Conservation (phyloP, 768 basidiomycete genomes). For the Xerocomus brunneocitrinus region DNA sequence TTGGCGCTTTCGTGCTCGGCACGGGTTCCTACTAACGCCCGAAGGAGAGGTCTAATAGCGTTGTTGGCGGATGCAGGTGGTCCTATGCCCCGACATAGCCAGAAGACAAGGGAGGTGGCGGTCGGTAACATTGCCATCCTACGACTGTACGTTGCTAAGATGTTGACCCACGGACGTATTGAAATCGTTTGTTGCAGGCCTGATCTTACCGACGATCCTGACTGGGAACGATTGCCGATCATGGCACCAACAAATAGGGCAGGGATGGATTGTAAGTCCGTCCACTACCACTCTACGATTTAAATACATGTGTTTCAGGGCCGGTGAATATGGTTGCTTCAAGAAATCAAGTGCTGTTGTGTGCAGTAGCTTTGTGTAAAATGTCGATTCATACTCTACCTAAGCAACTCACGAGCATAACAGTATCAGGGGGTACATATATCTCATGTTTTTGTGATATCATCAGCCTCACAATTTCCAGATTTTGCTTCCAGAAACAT, state of each 20-base stretch:
- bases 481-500: conserved; percentile 26
- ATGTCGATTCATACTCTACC: conserved; percentile 46
- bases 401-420: conserved; percentile 17
- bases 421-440: conserved; percentile 17
- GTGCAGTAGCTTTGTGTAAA: conserved; percentile 44
- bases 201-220: conserved; percentile 45
- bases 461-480: conserved; percentile 22
- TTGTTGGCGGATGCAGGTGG: conserved; percentile 49
- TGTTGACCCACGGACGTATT: neutral
- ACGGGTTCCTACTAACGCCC: conserved; percentile 24
- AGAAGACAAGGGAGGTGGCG: conserved; percentile 34
- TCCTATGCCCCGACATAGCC: conserved; percentile 29
- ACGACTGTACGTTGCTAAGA: conserved; percentile 40
- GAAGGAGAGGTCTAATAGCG: conserved; percentile 38
- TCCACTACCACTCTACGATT: neutral
- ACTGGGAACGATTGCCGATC: conserved; percentile 48
- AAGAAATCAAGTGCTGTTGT: conserved; percentile 55
- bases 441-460: neutral
- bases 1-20: conserved; percentile 43
- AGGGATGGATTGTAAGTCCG: conserved; percentile 48
- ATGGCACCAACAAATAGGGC: conserved; percentile 38
- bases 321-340: conserved; percentile 54
- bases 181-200: conserved; percentile 35
- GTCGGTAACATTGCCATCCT: conserved; percentile 50
- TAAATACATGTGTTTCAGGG: conserved; percentile 36